phyloP scores from a whole-genome alignment of 2,329 filamentous ascomycete genomes.

The Fusarium sp. region DNA sequence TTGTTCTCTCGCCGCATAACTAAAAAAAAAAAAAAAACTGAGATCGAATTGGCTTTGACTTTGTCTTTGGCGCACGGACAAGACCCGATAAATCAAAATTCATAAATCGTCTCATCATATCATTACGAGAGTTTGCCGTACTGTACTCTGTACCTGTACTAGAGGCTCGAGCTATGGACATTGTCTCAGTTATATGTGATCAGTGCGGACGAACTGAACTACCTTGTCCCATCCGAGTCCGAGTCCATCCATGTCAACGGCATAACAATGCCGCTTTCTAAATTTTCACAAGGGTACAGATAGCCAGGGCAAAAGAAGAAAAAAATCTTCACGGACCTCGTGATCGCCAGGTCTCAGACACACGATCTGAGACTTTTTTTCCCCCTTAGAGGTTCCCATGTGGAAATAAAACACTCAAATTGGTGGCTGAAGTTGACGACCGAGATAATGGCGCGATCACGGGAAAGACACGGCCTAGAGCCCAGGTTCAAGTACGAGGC shows the following conservation, averaged over 20 bases:
- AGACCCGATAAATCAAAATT: neutral
- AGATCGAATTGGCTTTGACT: neutral
- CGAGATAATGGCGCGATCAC: conserved; percentile 27
- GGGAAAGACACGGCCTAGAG: conserved; percentile 12
- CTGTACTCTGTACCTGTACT: neutral
- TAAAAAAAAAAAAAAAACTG: neutral
- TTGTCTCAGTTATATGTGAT: conserved; percentile 1
- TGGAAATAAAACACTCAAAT: conserved; percentile 12
- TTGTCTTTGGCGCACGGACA: neutral
- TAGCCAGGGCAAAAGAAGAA: neutral
- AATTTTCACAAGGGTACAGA: neutral
- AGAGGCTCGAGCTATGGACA: conserved; percentile 1
- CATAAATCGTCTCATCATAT: conserved; percentile 1
- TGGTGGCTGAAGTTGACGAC: neutral
- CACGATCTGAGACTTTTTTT: conserved; percentile 26
- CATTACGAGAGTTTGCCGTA: neutral
- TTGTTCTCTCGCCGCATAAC: neutral
- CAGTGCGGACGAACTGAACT: conserved; percentile 2
- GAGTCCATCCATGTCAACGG: neutral
- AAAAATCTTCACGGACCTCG: neutral
- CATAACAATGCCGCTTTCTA: neutral
- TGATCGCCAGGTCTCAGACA: conserved; percentile 27
- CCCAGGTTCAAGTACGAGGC: neutral
- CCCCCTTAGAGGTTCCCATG: conserved; percentile 12
- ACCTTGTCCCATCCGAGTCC: neutral